A percentile compares a stretch with the other conserved stretches of the same genome.
phyloP scores from a whole-genome alignment of 2,329 filamentous ascomycete species.

The Leptodontidium sp. region DNA sequence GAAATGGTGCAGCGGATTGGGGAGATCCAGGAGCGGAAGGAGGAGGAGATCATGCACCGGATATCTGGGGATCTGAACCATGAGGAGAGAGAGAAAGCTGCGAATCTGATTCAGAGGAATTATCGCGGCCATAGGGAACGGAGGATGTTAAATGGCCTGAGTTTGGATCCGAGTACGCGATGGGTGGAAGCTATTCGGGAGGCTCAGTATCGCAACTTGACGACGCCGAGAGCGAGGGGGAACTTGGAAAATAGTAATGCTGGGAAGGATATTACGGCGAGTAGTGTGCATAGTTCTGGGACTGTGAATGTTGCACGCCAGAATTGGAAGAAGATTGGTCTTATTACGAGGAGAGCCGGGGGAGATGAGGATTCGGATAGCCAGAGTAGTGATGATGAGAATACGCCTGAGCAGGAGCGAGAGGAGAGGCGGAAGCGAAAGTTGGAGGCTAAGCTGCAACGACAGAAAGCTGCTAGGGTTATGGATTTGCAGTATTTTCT shows the following conservation, averaged over 20 bases:
- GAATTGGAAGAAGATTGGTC: constrained; percentile 79
- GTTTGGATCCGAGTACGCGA: constrained; percentile 53
- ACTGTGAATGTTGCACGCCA: constrained; percentile 57
- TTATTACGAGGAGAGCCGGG: constrained; percentile 76
- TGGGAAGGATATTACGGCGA: constrained; percentile 8
- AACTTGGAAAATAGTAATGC: constrained; percentile 27
- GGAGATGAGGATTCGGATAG: constrained; percentile 62
- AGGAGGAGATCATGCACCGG: constrained; percentile 40
- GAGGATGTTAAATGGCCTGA: constrained; percentile 73
- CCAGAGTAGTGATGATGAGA: constrained; percentile 34
- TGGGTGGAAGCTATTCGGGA: constrained; percentile 58
- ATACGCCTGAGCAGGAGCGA: constrained; percentile 47
- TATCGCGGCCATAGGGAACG: constrained; percentile 81
- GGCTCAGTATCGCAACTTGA: constrained; percentile 62
- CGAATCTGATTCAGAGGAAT: constrained; percentile 70
- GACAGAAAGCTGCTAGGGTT: constrained; percentile 73
- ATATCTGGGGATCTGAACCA: constrained; percentile 52
- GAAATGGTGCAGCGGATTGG: constrained; percentile 59
- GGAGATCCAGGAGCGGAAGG: constrained; percentile 54
- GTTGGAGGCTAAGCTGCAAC: constrained; percentile 50
- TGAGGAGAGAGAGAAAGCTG: constrained; percentile 57
- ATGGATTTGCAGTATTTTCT: constrained; percentile 87
- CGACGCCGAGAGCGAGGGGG: constrained; percentile 51
- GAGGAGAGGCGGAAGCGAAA: constrained; percentile 56
- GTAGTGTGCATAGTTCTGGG: constrained; percentile 12